phyloP scores from a whole-genome alignment of 345 rosid genomes.

The Anastatica hierochuntica region DNA sequence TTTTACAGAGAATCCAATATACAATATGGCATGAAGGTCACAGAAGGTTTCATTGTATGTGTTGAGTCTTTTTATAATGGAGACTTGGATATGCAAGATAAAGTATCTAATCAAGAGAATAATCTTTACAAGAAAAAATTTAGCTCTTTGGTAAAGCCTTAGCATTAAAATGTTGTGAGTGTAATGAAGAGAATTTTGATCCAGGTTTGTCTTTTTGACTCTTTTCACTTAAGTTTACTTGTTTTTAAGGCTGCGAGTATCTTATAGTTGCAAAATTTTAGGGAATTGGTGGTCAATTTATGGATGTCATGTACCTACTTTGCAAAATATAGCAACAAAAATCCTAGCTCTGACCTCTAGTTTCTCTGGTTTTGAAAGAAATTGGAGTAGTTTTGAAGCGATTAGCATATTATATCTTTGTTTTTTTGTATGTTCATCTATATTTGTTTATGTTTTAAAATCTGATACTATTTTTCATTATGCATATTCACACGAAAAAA shows the following conservation, averaged over 20 bases:
- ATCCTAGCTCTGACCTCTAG: background rate
- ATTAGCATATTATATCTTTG: too few species aligned
- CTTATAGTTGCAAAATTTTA: background rate
- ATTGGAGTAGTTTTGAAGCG: background rate
- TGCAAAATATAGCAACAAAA: background rate
- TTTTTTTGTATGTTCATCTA: too few species aligned
- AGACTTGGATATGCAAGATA: background rate
- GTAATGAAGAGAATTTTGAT: background rate
- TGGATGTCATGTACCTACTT: background rate
- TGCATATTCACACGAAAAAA: too few species aligned
- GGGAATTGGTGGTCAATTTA: background rate
- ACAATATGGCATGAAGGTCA: background rate
- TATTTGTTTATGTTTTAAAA: too few species aligned
- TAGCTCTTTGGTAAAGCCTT: background rate
- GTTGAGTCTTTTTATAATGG: background rate
- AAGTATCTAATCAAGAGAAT: background rate
- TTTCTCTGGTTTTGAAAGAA: background rate
- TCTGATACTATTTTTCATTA: too few species aligned
- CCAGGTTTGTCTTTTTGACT: background rate
- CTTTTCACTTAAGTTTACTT: background rate
- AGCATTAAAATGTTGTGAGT: background rate
- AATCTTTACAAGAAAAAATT: background rate
- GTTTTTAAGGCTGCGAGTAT: too few species aligned
- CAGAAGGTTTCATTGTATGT: background rate
- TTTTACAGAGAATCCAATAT: background rate